Percentiles rank a stretch among this genome's conserved stretches.
Evolutionary conservation across 2,329 filamentous ascomycete species (phyloP).

Genomic region (Pyrenophora graminea): DNA sequence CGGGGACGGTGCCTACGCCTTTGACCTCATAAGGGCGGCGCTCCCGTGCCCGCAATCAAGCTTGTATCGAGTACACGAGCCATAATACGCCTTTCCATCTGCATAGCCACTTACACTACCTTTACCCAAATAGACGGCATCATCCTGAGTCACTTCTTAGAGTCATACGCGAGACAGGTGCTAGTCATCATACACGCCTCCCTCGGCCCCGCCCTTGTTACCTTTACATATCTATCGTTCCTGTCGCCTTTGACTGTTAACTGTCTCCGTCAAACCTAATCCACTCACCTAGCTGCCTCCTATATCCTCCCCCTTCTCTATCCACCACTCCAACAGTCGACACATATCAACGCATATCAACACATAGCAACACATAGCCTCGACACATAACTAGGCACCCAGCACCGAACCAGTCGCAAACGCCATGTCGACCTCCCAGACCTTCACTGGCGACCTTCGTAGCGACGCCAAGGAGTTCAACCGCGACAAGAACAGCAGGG

Average conservation of each 20-base stretch:
- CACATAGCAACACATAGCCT: background rate
- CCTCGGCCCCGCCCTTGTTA: constrained; percentile 31
- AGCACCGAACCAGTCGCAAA: constrained; percentile 6
- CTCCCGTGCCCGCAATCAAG: constrained; percentile 16
- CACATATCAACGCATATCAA: background rate
- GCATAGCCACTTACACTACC: constrained; percentile 35
- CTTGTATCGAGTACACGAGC: constrained; percentile 29
- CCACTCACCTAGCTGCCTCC: constrained; percentile 18
- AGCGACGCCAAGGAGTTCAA: constrained; percentile 58
- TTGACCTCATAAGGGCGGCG: constrained; percentile 34
- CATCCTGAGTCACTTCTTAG: constrained; percentile 40
- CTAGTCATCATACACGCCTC: constrained; percentile 39
- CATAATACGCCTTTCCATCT: constrained; percentile 19
- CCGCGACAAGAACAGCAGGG: constrained; percentile 55
- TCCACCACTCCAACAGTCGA: background rate
- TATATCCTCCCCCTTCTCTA: constrained; percentile 2
- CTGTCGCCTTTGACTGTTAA: constrained; percentile 9
- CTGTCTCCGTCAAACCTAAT: constrained; percentile 19
- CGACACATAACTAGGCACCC: background rate
- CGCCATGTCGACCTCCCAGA: constrained; percentile 53
- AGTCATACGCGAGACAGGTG: constrained; percentile 43
- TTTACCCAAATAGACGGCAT: constrained; percentile 21
- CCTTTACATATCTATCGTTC: constrained; percentile 15
- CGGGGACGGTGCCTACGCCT: constrained; percentile 31
- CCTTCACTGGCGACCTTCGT: constrained; percentile 59